A percentile compares a stretch with the other conserved stretches of the same genome.
Evolutionary conservation across 345 rosid species (phyloP).

Genomic region (Gossypioides kirkii): DNA sequence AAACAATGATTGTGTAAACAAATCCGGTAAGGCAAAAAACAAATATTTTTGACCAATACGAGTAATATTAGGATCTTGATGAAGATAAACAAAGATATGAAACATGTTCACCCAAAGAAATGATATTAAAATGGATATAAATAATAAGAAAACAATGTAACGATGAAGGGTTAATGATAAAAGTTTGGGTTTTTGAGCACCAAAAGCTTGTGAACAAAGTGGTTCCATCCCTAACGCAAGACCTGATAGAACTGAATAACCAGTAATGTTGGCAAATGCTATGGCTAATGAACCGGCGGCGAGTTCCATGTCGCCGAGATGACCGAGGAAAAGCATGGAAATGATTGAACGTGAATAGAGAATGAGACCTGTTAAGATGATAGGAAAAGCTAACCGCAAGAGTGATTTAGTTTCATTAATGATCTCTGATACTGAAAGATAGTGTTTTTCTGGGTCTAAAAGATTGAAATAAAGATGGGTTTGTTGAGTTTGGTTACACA

Average conservation of each 20-base stretch:
- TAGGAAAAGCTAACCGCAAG: conserved; percentile 74
- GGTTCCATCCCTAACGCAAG: conserved; percentile 94
- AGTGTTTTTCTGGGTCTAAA: conserved; percentile 18
- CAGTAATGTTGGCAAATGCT: conserved; percentile 91
- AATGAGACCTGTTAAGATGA: conserved; percentile 70
- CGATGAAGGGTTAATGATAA: conserved; percentile 85
- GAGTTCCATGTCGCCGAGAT: conserved; percentile 69
- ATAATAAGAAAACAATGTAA: conserved; percentile 59
- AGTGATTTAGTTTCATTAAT: conserved; percentile 62
- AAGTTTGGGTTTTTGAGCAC: conserved; percentile 78
- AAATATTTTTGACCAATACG: conserved; percentile 60
- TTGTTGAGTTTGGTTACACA: conserved; percentile 46
- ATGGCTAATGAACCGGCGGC: conserved; percentile 94
- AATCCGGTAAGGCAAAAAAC: conserved; percentile 77
- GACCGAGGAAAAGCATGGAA: conserved; percentile 93
- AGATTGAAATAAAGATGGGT: conserved; percentile 37
- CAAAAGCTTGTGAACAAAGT: conserved; percentile 90
- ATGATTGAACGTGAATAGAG: conserved; percentile 80
- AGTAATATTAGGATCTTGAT: conserved; percentile 65
- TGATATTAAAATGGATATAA: conserved; percentile 67
- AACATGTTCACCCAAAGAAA: conserved; percentile 71
- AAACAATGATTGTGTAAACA: conserved; percentile 66
- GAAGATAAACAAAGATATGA: conserved; percentile 51
- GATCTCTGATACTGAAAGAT: conserved; percentile 34
- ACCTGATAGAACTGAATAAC: conserved; percentile 96